Evolutionary conservation across 2,329 filamentous ascomycete species (phyloP).

Genomic region (Elsinoe batatas): DNA sequence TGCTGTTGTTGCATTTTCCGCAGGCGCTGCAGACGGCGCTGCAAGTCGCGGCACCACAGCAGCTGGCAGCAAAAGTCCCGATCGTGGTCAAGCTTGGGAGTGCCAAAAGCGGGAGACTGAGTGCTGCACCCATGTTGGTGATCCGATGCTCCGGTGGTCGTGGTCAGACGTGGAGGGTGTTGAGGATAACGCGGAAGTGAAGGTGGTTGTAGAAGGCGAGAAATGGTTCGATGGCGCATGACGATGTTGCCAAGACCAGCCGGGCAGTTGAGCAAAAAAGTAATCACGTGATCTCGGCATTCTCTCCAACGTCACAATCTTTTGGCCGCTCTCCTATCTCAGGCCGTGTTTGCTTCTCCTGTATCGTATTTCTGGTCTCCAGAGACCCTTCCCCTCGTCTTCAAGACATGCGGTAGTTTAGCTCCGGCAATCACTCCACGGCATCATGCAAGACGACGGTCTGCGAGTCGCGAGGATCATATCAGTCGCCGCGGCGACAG

Average conservation of each 20-base stretch:
- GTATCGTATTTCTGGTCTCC: background rate
- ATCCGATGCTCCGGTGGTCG: background rate
- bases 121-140: slow-evolving; percentile 69
- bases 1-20: slow-evolving; percentile 94
- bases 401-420: background rate
- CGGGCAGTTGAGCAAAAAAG: too few relatives aligned
- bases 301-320: slow-evolving; percentile 7
- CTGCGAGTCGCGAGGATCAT: slow-evolving; percentile 59
- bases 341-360: background rate
- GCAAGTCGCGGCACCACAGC: slow-evolving; percentile 93
- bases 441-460: slow-evolving; percentile 39
- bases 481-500: slow-evolving; percentile 74
- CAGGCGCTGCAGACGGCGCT: slow-evolving; percentile 92
- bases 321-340: slow-evolving; percentile 3
- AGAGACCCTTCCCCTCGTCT: background rate
- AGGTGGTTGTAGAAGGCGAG: too few relatives aligned
- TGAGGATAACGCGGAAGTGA: background rate
- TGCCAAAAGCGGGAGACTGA: slow-evolving; percentile 82
- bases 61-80: slow-evolving; percentile 71
- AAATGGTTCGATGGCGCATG: slow-evolving; percentile 10
- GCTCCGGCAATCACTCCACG: background rate
- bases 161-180: background rate
- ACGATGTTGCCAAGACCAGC: slow-evolving; percentile 4
- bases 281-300: too few relatives aligned
- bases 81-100: slow-evolving; percentile 80